These are phyloP conservation scores for Chytriomyces hyalinus DNA, from an alignment of 192 early-diverging fungal genomes.

Conservation along the genomic window DNA sequence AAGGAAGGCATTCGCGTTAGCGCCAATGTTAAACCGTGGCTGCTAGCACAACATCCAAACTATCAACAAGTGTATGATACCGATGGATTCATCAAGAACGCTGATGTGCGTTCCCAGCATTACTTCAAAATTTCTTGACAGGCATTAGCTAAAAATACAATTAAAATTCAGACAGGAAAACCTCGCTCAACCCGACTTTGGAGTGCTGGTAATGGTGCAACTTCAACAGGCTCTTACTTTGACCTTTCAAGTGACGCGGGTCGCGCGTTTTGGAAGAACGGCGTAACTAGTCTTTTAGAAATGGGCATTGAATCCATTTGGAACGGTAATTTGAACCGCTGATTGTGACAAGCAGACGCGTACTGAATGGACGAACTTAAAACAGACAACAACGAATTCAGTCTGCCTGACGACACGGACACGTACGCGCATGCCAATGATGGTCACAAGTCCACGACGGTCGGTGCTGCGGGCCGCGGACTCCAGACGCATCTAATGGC, in stretches of 20 bases:
- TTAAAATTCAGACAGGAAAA: conserved; percentile 5
- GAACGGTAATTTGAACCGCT: conserved; percentile 40
- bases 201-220: conserved; percentile 55
- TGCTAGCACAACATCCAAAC: conserved; percentile 57
- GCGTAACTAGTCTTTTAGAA: conserved; percentile 53
- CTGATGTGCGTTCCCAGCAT: conserved; percentile 29
- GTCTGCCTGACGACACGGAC: conserved; percentile 50
- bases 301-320: conserved; percentile 59
- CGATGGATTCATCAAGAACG: conserved; percentile 54
- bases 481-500: conserved; percentile 65
- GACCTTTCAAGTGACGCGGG: conserved; percentile 59
- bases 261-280: conserved; percentile 57
- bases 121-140: conserved; percentile 24
- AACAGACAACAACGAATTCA: conserved; percentile 60
- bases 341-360: background rate
- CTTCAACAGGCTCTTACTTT: conserved; percentile 56
- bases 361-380: background rate
- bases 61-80: conserved; percentile 44
- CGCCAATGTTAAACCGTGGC: conserved; percentile 70
- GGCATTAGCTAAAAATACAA: background rate
- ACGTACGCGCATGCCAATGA: conserved; percentile 27
- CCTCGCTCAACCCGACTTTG: conserved; percentile 52
- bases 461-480: conserved; percentile 50
- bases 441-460: conserved; percentile 3
- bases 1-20: conserved; percentile 56